A percentile compares a stretch with the other conserved stretches of the same genome.
phyloP scores from a whole-genome alignment of 768 basidiomycete genomes.

The Nidularia sp. region DNA sequence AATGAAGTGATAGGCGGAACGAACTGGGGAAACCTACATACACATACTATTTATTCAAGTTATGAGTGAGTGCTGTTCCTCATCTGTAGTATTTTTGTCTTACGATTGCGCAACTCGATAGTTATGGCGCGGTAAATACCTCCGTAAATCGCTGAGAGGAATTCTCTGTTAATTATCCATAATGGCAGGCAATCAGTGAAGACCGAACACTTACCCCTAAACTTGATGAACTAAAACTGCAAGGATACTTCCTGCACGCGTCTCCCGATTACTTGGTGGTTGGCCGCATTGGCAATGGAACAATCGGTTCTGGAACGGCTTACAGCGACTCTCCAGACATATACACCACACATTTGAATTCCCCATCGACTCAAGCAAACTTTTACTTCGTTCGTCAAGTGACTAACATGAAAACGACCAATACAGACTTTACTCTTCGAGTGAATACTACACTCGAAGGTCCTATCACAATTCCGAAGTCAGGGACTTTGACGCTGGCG shows the following conservation, averaged over 20 bases:
- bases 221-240: constrained; percentile 59
- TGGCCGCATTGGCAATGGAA: constrained; percentile 53
- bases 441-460: constrained; percentile 47
- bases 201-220: constrained; percentile 52
- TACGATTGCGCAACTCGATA: constrained; percentile 1
- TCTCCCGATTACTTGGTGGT: constrained; percentile 64
- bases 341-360: constrained; percentile 50
- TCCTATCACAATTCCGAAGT: constrained; percentile 28
- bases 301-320: constrained; percentile 29
- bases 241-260: constrained; percentile 62
- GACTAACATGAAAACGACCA: constrained; percentile 40
- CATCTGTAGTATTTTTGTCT: neutral
- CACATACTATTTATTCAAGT: constrained; percentile 31
- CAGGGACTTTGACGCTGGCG: constrained; percentile 43
- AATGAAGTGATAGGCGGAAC: constrained; percentile 20
- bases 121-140: constrained; percentile 17
- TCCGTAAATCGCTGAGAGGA: too few relatives aligned
- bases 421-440: constrained; percentile 34
- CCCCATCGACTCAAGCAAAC: constrained; percentile 46
- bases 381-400: constrained; percentile 60
- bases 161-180: neutral
- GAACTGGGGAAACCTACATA: constrained; percentile 34
- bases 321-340: constrained; percentile 31
- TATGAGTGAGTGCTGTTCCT: constrained; percentile 22
- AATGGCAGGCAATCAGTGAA: constrained; percentile 43